Base-by-base conservation (phyloP, 192 early-diverging fungal species). In the Backusella parvicylindrica region DNA sequence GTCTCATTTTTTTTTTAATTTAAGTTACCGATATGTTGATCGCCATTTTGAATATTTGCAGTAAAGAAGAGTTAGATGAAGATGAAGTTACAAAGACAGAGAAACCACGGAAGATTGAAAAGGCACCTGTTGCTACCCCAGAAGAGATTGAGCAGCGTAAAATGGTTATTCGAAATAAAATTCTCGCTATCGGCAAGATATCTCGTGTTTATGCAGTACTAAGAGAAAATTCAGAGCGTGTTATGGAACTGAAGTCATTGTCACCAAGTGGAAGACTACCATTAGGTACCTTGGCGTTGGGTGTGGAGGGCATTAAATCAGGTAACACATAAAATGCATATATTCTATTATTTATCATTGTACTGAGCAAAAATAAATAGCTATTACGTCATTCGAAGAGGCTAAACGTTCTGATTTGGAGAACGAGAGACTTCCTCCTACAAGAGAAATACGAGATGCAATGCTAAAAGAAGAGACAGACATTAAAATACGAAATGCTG, bases 11-110 rank as follows among this genome's bases (percentile, higher is more conserved):
- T 50, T 13, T 8, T 56, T 26, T 28, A 26, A 60, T 47, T 47
- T 1, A 78, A 95, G 93, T 98, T 78, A 97, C 96, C 11, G 96
- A 99, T 68, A 99, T 99, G 96, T 82, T 99, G 49, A 77, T 98
- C 65, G 95, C 92, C 12, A 95, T 98, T 75, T 84, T 99, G 50
- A 95, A 95, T 79, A 95, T 96, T 43, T 98, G 96, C 85, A 96
- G 90, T 85, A 95, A 97, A 81, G 95, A 97, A 70, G 98, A 99
- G 84, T 84, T 98, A 18, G 86, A 83, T 43, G 88, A 91, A 73
- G 92, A 91, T 43, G 88, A 88, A 18, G 50, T 37, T 23, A 31
- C 26, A 72, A 26, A 65, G 4, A 18, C 43, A 33, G 32, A 73
- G 7, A 53, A 77, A 37, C 38, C 37, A 79, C 71, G 41, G 65